Percentiles rank a stretch among this genome's conserved stretches.
Conservation (phyloP, 345 rosid genomes). For the Isatis tinctoria region DNA sequence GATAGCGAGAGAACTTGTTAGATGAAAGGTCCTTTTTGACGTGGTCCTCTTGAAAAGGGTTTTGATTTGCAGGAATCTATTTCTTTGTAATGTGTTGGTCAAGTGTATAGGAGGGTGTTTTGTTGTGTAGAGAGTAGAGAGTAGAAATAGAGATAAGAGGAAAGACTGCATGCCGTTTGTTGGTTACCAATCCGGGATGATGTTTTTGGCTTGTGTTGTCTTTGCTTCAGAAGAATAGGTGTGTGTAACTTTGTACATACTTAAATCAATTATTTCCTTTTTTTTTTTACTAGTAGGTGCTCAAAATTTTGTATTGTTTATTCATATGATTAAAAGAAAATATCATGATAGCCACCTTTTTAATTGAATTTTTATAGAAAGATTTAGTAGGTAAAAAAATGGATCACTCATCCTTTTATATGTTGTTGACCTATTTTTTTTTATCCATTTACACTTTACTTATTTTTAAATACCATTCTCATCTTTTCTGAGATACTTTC, state of each 20-base stretch:
- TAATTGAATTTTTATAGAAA: too few species aligned
- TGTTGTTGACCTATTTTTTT: too few species aligned
- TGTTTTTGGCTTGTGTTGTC: conserved; percentile 12
- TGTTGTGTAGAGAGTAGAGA: conserved; percentile 11
- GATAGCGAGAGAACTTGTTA: conserved; percentile 67
- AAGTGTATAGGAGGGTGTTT: conserved; percentile 4
- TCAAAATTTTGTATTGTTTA: too few species aligned
- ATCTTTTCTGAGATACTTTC: too few species aligned
- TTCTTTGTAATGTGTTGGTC: conserved; percentile 4
- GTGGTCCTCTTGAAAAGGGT: background rate
- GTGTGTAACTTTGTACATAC: background rate
- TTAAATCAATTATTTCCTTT: conserved; percentile 12
- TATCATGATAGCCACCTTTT: too few species aligned
- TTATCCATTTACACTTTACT: too few species aligned
- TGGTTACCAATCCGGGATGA: conserved; percentile 1
- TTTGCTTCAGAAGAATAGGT: background rate
- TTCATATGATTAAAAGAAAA: too few species aligned
- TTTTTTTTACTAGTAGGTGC: background rate
- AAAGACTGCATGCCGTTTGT: conserved; percentile 24
- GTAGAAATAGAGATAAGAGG: conserved; percentile 1
- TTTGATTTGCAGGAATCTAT: conserved; percentile 1
- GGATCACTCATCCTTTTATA: too few species aligned
- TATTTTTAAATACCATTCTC: too few species aligned
- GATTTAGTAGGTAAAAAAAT: too few species aligned
- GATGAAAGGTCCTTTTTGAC: conserved; percentile 24